Evolutionary conservation across 176 grass and related monocot species (phyloP).

Genomic region (Pontederia crassipes): DNA sequence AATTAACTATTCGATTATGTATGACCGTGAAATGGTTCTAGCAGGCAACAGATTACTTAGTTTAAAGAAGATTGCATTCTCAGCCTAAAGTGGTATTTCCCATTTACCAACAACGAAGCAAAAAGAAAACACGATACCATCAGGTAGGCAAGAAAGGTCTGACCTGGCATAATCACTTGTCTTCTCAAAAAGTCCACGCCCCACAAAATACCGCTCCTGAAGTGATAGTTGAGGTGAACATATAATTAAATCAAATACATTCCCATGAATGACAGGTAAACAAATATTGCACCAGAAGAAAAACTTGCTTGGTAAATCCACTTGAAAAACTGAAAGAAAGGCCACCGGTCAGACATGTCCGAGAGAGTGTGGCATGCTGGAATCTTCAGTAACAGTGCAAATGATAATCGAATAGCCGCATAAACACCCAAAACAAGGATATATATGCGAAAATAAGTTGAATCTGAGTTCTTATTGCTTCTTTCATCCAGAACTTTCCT

Average conservation of each 20-base stretch:
- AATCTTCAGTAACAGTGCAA: conserved; percentile 73
- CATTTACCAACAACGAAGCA: too few relatives aligned
- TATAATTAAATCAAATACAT: conserved; percentile 6
- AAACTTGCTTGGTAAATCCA: conserved; percentile 89
- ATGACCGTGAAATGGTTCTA: too few relatives aligned
- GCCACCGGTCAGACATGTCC: conserved; percentile 48
- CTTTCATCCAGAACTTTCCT: conserved; percentile 86
- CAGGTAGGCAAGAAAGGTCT: conserved; percentile 5
- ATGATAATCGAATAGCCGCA: conserved; percentile 53
- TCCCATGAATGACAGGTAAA: neutral
- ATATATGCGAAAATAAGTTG: conserved; percentile 83
- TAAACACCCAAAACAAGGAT: conserved; percentile 79
- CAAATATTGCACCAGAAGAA: neutral
- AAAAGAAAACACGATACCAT: neutral
- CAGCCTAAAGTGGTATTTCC: too few relatives aligned
- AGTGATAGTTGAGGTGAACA: conserved; percentile 21
- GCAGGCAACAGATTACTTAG: too few relatives aligned
- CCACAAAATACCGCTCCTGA: conserved; percentile 92
- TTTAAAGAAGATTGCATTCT: too few relatives aligned
- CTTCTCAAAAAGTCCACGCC: conserved; percentile 82
- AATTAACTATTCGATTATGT: too few relatives aligned
- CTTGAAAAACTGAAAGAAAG: conserved; percentile 99
- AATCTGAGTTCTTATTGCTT: conserved; percentile 63
- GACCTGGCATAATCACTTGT: conserved; percentile 76
- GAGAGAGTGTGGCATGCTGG: conserved; percentile 89